Percentiles rank a stretch among this genome's conserved stretches.
phyloP scores from a whole-genome alignment of 306 rosid genomes.

The Carpinus viminea region DNA sequence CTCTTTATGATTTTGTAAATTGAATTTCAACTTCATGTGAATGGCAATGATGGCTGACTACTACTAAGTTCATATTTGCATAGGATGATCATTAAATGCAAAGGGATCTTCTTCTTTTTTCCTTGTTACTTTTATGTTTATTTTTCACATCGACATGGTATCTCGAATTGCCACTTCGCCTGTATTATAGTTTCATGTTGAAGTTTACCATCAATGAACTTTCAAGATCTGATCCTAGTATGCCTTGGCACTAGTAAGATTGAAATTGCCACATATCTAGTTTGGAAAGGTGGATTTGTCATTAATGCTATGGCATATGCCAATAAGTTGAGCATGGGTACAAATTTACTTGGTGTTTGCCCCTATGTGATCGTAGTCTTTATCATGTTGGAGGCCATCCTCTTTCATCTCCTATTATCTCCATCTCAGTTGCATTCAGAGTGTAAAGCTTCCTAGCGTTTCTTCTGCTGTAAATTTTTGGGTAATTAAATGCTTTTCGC shows the following conservation, averaged over 20 bases:
- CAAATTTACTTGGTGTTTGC: background rate
- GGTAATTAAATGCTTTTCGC: background rate
- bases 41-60: background rate
- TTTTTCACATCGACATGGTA: background rate
- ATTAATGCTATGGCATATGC: background rate
- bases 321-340: background rate
- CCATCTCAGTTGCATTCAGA: background rate
- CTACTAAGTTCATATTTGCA: background rate
- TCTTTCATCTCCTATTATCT: background rate
- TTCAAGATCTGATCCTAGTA: background rate
- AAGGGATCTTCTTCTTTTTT: background rate
- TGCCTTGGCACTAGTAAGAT: background rate
- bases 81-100: background rate
- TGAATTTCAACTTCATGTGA: background rate
- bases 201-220: background rate
- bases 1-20: conserved; percentile 9
- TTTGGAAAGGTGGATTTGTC: background rate
- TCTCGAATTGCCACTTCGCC: background rate
- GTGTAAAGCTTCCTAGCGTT: background rate
- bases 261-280: background rate
- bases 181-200: background rate
- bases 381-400: background rate
- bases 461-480: background rate
- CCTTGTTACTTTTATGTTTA: background rate
- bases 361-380: background rate